phyloP scores from a whole-genome alignment of 2,329 filamentous ascomycete genomes.

The Dactylonectria estremocensis region DNA sequence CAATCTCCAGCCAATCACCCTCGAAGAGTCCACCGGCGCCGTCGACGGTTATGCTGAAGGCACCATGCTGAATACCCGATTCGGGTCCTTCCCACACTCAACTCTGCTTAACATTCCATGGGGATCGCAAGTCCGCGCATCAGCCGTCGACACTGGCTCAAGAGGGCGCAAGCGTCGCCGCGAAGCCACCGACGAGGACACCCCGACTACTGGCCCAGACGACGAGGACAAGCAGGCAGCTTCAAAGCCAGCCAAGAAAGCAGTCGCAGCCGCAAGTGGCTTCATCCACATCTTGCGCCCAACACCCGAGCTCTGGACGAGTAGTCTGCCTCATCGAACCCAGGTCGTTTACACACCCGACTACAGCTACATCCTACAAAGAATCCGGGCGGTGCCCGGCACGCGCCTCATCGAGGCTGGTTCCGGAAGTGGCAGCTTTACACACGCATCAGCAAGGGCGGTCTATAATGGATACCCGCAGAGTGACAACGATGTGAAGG shows the following conservation, averaged over 20 bases:
- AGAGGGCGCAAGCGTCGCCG: conserved; percentile 79
- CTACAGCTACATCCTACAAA: conserved; percentile 87
- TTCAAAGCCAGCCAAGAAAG: conserved; percentile 61
- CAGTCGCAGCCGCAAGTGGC: conserved; percentile 72
- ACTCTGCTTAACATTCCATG: conserved; percentile 85
- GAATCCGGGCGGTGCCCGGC: conserved; percentile 81
- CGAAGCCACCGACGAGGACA: conserved; percentile 62
- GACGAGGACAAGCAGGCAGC: conserved; percentile 51
- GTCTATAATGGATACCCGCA: conserved; percentile 81
- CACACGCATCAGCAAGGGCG: conserved; percentile 82
- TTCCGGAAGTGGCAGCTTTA: conserved; percentile 87
- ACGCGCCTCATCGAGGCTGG: conserved; percentile 84
- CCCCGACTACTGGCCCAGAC: conserved; percentile 53
- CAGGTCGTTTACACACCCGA: conserved; percentile 91
- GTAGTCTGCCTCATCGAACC: conserved; percentile 83
- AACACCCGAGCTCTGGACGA: conserved; percentile 87
- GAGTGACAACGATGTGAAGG: conserved; percentile 62
- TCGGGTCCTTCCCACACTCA: conserved; percentile 89
- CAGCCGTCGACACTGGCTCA: conserved; percentile 92
- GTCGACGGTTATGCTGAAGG: conserved; percentile 83
- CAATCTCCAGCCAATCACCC: conserved; percentile 82
- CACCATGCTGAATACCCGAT: conserved; percentile 90
- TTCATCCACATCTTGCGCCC: conserved; percentile 86
- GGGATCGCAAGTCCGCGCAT: conserved; percentile 93
- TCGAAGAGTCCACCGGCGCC: conserved; percentile 73